phyloP scores from a whole-genome alignment of 768 basidiomycete species.

The Nidularia pulvinata region DNA sequence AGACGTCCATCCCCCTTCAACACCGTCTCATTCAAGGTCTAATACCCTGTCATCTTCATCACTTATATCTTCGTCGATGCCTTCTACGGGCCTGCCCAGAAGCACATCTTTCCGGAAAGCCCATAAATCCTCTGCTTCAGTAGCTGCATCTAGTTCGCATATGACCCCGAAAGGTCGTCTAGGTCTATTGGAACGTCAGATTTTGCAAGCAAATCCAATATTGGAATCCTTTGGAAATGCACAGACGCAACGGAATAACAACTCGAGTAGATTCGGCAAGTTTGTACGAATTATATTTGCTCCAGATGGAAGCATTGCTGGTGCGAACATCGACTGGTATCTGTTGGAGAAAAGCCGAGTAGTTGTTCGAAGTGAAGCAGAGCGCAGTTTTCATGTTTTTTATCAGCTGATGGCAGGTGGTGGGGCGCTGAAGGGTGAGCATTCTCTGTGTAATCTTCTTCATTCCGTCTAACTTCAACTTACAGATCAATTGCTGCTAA shows the following conservation, averaged over 20 bases:
- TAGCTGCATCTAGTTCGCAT: slow-evolving; percentile 38
- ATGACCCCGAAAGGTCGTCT: slow-evolving; percentile 72
- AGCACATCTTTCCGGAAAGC: slow-evolving; percentile 61
- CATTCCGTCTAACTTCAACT: slow-evolving; percentile 3
- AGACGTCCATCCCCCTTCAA: slow-evolving; percentile 58
- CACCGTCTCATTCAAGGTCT: slow-evolving; percentile 66
- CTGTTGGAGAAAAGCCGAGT: slow-evolving; percentile 97
- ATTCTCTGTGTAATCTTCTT: neutral
- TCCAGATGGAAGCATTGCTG: slow-evolving; percentile 91
- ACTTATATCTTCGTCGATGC: slow-evolving; percentile 48
- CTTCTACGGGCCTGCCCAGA: slow-evolving; percentile 69
- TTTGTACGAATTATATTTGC: slow-evolving; percentile 97
- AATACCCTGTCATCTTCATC: slow-evolving; percentile 54
- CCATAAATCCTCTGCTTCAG: slow-evolving; percentile 41
- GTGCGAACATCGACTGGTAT: slow-evolving; percentile 99
- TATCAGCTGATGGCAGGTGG: slow-evolving; percentile 91
- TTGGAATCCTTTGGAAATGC: slow-evolving; percentile 99
- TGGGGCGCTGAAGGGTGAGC: slow-evolving; percentile 65
- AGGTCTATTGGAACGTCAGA: slow-evolving; percentile 92
- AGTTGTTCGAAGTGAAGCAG: slow-evolving; percentile 82
- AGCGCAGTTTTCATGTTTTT: slow-evolving; percentile 96
- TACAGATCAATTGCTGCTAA: slow-evolving; percentile 72
- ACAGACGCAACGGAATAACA: slow-evolving; percentile 97
- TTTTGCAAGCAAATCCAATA: slow-evolving; percentile 96
- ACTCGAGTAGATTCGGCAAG: slow-evolving; percentile 98